Base-by-base conservation (phyloP, 2,329 filamentous ascomycete genomes). In the Botrytis byssoidea region DNA sequence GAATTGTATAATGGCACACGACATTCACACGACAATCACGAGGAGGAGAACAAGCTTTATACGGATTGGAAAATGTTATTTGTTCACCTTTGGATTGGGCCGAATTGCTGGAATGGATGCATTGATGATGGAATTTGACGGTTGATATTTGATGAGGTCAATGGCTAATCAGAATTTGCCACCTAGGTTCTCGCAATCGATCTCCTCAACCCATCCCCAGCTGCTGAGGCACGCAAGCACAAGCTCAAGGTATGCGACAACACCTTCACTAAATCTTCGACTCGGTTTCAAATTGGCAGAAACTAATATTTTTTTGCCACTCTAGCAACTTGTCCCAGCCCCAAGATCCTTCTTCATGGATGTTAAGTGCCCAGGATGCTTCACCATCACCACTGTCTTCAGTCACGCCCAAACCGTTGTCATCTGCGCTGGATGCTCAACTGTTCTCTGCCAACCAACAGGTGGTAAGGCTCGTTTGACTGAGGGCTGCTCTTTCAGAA, bases 261-360 rank as follows among this genome's bases (percentile, higher is more conserved):
- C 40, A 37, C 46, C 59, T 60, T 55, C 9, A 44, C 35, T 37
- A 37, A 10, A 72, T 66, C 55, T 44, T 61, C 48, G 59, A 48
- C 25, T n/a, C 32, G 48, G 29, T 60, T 22, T 3, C 8, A 67
- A 64, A 65, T 65, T 59, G 44, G 48, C 35, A 71, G 35, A 61
- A 66, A 63, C 72, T 75, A 63, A 75, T 70, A 18, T 46, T 29
- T 70, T 55, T 66, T 68, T 72, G 73, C 37, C 42, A 60, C 44
- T 63, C 72, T 80, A 97, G 94, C 94, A 90, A 81, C 93, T 99
- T 83, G 96, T 99, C 85, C 96, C 96, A 83, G 92, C 90, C 80
- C 96, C 96, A 83, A 94, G 96, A 86, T 98, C 95, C 81, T 99
- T 98, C 93, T 99, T 99, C 93, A 99, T 99, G 96, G 96, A 99